phyloP scores from a whole-genome alignment of 805 yeast genomes.

The Millerozyma miso region DNA sequence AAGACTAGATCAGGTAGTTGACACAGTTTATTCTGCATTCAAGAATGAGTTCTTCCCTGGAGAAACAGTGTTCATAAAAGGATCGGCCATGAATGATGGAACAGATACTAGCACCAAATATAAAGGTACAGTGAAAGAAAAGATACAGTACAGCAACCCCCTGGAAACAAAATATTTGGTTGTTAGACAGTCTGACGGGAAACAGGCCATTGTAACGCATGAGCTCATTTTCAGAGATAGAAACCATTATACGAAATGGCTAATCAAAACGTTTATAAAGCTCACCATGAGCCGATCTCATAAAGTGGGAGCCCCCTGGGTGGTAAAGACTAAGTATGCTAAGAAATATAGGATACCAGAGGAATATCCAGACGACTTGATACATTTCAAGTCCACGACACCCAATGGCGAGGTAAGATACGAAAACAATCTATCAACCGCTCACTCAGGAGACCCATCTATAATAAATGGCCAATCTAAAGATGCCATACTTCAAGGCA shows the following conservation, averaged over 20 bases:
- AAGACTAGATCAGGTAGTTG: slow-evolving; percentile 82
- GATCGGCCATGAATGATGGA: slow-evolving; percentile 10
- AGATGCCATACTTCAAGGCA: background rate
- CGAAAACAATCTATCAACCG: slow-evolving; percentile 9
- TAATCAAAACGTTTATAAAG: slow-evolving; percentile 83
- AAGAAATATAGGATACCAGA: slow-evolving; percentile 60
- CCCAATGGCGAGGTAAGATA: slow-evolving; percentile 26
- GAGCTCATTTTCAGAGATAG: slow-evolving; percentile 77
- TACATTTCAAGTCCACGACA: slow-evolving; percentile 33
- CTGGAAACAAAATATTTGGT: slow-evolving; percentile 63
- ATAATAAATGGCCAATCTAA: background rate
- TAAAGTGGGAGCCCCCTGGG: slow-evolving; percentile 94
- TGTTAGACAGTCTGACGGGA: slow-evolving; percentile 47
- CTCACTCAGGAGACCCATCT: slow-evolving; percentile 1
- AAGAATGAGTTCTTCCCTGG: slow-evolving; percentile 89
- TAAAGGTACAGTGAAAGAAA: slow-evolving; percentile 75
- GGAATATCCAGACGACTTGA: slow-evolving; percentile 54
- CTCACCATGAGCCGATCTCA: slow-evolving; percentile 71
- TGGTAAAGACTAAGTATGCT: slow-evolving; percentile 76
- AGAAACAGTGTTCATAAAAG: slow-evolving; percentile 66
- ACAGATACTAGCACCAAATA: slow-evolving; percentile 22
- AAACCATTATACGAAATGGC: slow-evolving; percentile 82
- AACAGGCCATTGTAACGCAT: slow-evolving; percentile 68
- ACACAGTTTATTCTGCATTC: slow-evolving; percentile 73
- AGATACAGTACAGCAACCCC: slow-evolving; percentile 66